Percentiles rank a stretch among this genome's conserved stretches.
Evolutionary conservation across 306 rosid species (phyloP).

Genomic region (Acacia acuminata): DNA sequence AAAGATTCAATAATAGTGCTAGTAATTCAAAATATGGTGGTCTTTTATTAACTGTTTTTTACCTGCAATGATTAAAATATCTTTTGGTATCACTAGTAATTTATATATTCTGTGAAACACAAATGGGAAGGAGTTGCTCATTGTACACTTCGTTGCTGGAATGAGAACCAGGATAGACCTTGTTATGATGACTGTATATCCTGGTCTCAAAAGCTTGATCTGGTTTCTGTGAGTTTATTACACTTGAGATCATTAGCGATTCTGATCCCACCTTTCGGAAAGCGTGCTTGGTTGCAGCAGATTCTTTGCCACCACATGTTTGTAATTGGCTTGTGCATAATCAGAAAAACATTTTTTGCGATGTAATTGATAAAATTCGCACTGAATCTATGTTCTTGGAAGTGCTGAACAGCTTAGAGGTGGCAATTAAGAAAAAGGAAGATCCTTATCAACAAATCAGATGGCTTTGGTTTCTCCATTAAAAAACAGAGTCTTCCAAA

Average conservation of each 20-base stretch:
- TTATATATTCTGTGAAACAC: constrained; percentile 29
- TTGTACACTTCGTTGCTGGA: constrained; percentile 68
- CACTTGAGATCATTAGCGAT: constrained; percentile 54
- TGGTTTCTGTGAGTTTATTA: constrained; percentile 49
- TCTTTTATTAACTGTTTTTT: constrained; percentile 10
- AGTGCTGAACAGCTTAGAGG: constrained; percentile 48
- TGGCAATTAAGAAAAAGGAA: constrained; percentile 57
- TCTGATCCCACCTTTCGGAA: constrained; percentile 65
- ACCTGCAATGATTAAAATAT: constrained; percentile 6
- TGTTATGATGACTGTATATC: constrained; percentile 30
- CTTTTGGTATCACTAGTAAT: constrained; percentile 16
- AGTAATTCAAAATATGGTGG: constrained; percentile 21
- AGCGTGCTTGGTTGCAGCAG: constrained; percentile 76
- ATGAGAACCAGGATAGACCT: constrained; percentile 37
- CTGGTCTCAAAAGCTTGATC: constrained; percentile 40
- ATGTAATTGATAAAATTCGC: constrained; percentile 52
- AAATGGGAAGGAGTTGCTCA: constrained; percentile 92
- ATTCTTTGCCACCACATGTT: constrained; percentile 40
- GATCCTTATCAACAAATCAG: constrained; percentile 62
- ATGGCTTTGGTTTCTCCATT: constrained; percentile 59
- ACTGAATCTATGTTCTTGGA: constrained; percentile 55
- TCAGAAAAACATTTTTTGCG: constrained; percentile 47
- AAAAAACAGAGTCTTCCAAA: constrained; percentile 33
- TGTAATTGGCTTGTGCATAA: constrained; percentile 42
- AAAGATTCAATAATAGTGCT: constrained; percentile 29